Evolutionary conservation across 108 stramenopile genomes (phyloP).

Genomic region (Pseudonitzschia pungens): DNA sequence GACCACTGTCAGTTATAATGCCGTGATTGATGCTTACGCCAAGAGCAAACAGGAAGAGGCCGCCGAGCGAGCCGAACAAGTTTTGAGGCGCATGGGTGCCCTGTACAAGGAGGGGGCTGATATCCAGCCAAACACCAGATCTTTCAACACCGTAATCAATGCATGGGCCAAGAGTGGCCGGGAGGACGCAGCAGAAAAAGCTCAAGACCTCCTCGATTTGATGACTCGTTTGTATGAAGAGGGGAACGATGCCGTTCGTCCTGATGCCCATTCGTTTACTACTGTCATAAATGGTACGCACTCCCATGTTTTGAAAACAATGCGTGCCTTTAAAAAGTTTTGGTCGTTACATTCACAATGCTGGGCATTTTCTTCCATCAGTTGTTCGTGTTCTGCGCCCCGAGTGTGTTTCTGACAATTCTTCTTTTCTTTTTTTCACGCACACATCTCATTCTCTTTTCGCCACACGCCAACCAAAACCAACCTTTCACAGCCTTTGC

Average conservation of each 20-base stretch:
- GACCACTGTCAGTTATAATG: slow-evolving; percentile 59
- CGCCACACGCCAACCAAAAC: background rate
- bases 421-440: background rate
- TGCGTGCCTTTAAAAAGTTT: background rate
- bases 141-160: slow-evolving; percentile 59
- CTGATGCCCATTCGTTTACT: slow-evolving; percentile 64
- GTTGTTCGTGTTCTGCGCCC: background rate
- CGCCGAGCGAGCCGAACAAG: slow-evolving; percentile 61
- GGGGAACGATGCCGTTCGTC: slow-evolving; percentile 45
- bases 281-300: slow-evolving; percentile 69
- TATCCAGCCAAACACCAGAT: slow-evolving; percentile 61
- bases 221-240: slow-evolving; percentile 53
- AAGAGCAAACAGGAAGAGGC: slow-evolving; percentile 46
- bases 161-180: slow-evolving; percentile 60
- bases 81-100: slow-evolving; percentile 65
- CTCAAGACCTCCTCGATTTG: slow-evolving; percentile 51
- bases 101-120: slow-evolving; percentile 47
- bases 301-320: background rate
- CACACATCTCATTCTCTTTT: background rate
- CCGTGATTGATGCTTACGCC: slow-evolving; percentile 66
- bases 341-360: background rate
- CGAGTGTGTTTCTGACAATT: background rate
- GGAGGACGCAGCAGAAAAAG: slow-evolving; percentile 46
- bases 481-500: slow-evolving; percentile 44
- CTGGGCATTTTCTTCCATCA: background rate